Evolutionary conservation across 768 basidiomycete genomes (phyloP), one percentile per base, ranked within the genome.

Genomic region (Coprinopsis sp.): DNA sequence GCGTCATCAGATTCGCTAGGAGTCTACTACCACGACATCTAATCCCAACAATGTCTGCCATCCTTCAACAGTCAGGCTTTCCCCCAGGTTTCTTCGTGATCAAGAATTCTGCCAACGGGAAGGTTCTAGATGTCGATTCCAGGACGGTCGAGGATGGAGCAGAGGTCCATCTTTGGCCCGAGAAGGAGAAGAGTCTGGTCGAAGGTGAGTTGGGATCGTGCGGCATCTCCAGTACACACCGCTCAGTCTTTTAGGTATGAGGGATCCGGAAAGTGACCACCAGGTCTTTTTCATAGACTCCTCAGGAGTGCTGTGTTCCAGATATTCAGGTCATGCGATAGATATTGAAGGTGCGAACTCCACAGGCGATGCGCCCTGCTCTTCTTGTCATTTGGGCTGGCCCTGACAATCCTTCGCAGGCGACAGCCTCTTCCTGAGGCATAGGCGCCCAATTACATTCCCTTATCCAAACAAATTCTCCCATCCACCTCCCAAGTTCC

Each of bases 201-300:
- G 88, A 91, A 72, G 73, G 89, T 87, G 62, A 51, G 77, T 59
- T 21, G 28, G 7, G 18, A 25, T 6, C 34, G 34, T 39, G 38
- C 23, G 27, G 12, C 5, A 28, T 11, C 4, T 30, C 40, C 11
- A 29, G 22, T 10, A 22, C 18, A 30, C 23, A 23, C 29, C 37
- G 22, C 18, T 25, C 27, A 24, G 12, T 16, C 37, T n/a, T 37
- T 24, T 43, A 90, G 88, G 73, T 37, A 74, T 88, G 59, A 71
- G 90, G 49, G 74, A 71, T 50, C 84, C 84, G 0, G 74, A 77
- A 27, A 72, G 81, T 2, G 81, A 87, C 51, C 91, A 92, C 54
- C 88, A 91, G 72, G 85, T 91, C 14, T 91, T 90, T 67, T 91
- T 87, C 67, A 77, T 91, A 44, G 90, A 92, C 60, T 74, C 77